Evolutionary conservation across 2,329 filamentous ascomycete species (phyloP).

Genomic region (Colletotrichum liriopes): DNA sequence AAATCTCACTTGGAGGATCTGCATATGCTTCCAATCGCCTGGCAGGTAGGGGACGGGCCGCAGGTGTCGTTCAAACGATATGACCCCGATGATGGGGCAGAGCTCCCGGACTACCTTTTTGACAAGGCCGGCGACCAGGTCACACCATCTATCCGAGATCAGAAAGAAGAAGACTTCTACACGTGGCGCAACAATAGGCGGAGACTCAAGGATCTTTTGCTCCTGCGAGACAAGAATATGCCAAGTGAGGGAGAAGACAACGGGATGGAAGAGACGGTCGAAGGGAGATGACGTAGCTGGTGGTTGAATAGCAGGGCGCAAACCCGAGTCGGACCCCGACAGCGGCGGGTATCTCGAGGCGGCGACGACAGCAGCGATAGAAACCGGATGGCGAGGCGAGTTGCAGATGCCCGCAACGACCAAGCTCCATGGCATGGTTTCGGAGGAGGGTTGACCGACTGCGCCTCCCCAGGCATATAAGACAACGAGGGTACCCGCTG

Average conservation of each 20-base stretch:
- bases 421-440: constrained; percentile 36
- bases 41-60: constrained; percentile 74
- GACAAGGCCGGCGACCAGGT: constrained; percentile 69
- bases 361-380: background rate
- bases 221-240: constrained; percentile 63
- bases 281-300: constrained; percentile 8
- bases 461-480: constrained; percentile 30
- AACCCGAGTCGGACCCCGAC: constrained; percentile 1
- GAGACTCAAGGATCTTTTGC: constrained; percentile 61
- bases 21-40: constrained; percentile 69
- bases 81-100: constrained; percentile 43
- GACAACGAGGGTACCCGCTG: constrained; percentile 23
- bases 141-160: constrained; percentile 70
- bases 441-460: constrained; percentile 37
- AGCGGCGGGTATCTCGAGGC: background rate
- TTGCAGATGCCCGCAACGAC: constrained; percentile 20
- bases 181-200: constrained; percentile 62
- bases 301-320: background rate
- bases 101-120: constrained; percentile 66
- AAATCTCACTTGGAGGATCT: constrained; percentile 66
- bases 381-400: constrained; percentile 15
- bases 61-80: constrained; percentile 40
- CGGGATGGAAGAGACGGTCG: constrained; percentile 43
- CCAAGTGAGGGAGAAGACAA: constrained; percentile 59
- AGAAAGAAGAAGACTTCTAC: constrained; percentile 64